Percentiles rank a stretch among this genome's conserved stretches.
Evolutionary conservation across 163 green algal genomes (phyloP).

Genomic region (Scenedesmus sp.): DNA sequence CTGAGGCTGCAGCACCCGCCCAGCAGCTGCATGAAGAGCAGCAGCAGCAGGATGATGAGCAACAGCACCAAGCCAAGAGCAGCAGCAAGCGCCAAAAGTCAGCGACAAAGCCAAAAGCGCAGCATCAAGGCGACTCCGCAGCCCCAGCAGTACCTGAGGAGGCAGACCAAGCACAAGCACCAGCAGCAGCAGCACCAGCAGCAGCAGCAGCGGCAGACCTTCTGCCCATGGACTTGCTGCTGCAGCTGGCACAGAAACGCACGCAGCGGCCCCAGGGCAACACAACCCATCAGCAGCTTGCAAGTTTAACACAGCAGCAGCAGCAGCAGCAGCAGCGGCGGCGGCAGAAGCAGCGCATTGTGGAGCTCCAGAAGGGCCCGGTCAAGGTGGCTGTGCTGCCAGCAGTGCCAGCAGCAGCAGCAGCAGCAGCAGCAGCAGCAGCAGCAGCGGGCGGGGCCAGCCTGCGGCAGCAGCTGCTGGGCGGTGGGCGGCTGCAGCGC

Average conservation of each 20-base stretch:
- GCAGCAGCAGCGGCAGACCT: constrained; percentile 14
- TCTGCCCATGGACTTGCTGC: constrained; percentile 2
- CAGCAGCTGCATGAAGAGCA: not conserved
- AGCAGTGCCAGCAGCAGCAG: constrained; percentile 27
- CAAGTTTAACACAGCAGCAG: not conserved
- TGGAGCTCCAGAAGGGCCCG: constrained; percentile 17
- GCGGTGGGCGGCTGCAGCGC: not conserved
- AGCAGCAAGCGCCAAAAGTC: constrained; percentile 11
- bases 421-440: not conserved
- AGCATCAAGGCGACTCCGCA: not conserved
- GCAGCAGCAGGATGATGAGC: not conserved
- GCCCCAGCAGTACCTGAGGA: not conserved
- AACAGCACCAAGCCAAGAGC: not conserved
- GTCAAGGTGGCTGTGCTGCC: constrained; percentile 38
- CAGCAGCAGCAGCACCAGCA: not conserved
- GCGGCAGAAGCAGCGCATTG: constrained; percentile 12
- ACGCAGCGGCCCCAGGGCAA: not conserved
- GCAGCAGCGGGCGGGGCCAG: not conserved
- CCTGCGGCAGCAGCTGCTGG: constrained; percentile 34
- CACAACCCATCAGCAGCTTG: not conserved
- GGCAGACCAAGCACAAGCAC: not conserved
- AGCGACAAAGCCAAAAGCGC: not conserved
- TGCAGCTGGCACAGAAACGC: constrained; percentile 7
- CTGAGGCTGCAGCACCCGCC: not conserved
- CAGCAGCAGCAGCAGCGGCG: constrained; percentile 15